Conservation (phyloP, 441 rosid species). For the Mallotus japonicus region DNA sequence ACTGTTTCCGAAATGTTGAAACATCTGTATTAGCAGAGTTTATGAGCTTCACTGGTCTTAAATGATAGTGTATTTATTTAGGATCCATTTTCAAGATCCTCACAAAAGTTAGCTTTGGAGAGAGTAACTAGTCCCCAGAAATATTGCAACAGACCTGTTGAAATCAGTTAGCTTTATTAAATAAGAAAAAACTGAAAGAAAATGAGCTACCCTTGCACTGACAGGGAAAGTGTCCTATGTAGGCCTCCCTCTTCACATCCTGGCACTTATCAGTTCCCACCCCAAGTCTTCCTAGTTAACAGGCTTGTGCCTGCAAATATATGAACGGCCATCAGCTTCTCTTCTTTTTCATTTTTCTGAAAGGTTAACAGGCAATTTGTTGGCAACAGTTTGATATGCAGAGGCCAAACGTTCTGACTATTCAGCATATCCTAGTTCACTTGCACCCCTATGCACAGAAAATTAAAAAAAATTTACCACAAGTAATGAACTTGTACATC, state of each 20-base stretch:
- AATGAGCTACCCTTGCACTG: background rate
- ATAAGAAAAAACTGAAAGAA: constrained; percentile 5
- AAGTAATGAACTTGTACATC: background rate
- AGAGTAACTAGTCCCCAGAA: background rate
- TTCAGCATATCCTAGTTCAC: constrained; percentile 3
- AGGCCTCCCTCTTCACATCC: background rate
- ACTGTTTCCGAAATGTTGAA: too few species aligned
- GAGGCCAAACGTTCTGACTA: background rate
- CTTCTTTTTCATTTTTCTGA: background rate
- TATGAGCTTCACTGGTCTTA: too few species aligned
- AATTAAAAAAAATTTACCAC: background rate
- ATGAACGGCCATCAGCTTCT: background rate
- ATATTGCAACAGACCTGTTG: background rate
- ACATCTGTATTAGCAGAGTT: too few species aligned
- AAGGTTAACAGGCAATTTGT: background rate
- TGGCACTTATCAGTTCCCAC: background rate
- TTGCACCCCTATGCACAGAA: background rate
- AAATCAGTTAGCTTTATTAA: background rate
- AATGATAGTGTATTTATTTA: background rate
- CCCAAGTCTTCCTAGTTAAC: background rate
- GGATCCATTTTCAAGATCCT: background rate
- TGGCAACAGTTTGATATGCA: background rate
- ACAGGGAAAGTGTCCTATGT: too few species aligned
- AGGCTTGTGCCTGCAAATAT: background rate
- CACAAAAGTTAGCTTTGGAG: background rate